Percentiles rank a stretch among this genome's conserved stretches.
Conservation (phyloP, 2,329 filamentous ascomycete species). For the Alternaria conjuncta region DNA sequence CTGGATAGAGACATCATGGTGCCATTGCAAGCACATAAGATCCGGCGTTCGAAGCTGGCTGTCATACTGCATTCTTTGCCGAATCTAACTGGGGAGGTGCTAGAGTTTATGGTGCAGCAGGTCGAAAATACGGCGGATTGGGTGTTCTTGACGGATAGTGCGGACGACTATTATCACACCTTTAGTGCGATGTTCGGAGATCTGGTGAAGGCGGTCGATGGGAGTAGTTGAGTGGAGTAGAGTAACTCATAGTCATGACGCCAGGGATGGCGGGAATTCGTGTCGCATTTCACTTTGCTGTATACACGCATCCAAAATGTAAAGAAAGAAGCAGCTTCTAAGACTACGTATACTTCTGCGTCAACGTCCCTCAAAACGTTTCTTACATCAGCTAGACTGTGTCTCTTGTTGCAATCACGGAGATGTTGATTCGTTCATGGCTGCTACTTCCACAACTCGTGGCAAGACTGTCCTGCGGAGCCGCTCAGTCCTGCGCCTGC, state of each 20-base stretch:
- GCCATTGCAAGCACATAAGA: conserved; percentile 25
- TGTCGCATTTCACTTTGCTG: too few relatives aligned
- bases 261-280: too few relatives aligned
- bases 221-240: not conserved
- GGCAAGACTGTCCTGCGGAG: not conserved
- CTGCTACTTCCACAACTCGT: not conserved
- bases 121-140: conserved; percentile 39
- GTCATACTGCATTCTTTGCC: conserved; percentile 39
- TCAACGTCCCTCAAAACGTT: too few relatives aligned
- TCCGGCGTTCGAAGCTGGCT: conserved; percentile 30
- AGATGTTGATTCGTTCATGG: too few relatives aligned
- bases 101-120: conserved; percentile 39
- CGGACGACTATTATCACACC: conserved; percentile 38
- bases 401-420: too few relatives aligned
- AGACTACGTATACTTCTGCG: too few relatives aligned
- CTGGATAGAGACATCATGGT: conserved; percentile 28
- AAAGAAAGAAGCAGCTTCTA: too few relatives aligned
- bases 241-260: not conserved
- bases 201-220: conserved; percentile 25
- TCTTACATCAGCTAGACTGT: too few relatives aligned
- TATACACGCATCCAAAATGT: too few relatives aligned
- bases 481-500: not conserved
- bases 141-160: conserved; percentile 37
- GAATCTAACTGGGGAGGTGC: conserved; percentile 26
- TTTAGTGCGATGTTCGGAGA: conserved; percentile 33